Evolutionary conservation across 2,329 filamentous ascomycete genomes (phyloP).

Genomic region (Cercospora janseana): DNA sequence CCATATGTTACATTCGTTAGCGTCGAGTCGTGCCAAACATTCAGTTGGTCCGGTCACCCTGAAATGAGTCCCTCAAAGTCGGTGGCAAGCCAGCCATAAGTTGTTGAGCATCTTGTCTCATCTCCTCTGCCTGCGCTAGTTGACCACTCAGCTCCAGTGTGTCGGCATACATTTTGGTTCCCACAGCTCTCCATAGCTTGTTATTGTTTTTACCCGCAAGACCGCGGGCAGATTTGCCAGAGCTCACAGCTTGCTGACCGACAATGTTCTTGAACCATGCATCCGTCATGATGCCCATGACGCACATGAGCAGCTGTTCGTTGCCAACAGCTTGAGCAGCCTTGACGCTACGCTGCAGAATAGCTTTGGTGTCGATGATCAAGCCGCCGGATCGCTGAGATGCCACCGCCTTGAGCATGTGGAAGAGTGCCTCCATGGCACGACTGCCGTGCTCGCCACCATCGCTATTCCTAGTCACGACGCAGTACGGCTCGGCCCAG

Average conservation of each 20-base stretch:
- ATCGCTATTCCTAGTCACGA: conserved; percentile 62
- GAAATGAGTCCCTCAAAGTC: conserved; percentile 21
- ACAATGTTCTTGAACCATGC: conserved; percentile 79
- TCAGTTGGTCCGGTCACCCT: not conserved
- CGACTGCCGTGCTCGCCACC: conserved; percentile 69
- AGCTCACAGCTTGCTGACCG: conserved; percentile 58
- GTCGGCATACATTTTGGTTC: conserved; percentile 73
- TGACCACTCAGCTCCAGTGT: conserved; percentile 69
- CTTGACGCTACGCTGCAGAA: conserved; percentile 70
- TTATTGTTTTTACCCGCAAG: conserved; percentile 50
- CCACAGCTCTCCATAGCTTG: conserved; percentile 57
- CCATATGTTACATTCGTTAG: not conserved
- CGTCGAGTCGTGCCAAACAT: not conserved
- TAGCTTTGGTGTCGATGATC: conserved; percentile 74
- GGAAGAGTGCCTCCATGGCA: conserved; percentile 74
- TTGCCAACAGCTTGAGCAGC: conserved; percentile 70
- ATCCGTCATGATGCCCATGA: conserved; percentile 79
- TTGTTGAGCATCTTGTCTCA: conserved; percentile 26
- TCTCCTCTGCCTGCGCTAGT: conserved; percentile 30
- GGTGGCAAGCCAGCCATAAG: conserved; percentile 27
- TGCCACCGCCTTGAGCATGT: conserved; percentile 67
- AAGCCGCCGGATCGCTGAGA: conserved; percentile 47
- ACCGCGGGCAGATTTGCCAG: conserved; percentile 50
- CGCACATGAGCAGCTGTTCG: conserved; percentile 76
- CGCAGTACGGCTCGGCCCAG: conserved; percentile 65